These are phyloP conservation scores for Mycena kentingensis DNA, from an alignment of 768 basidiomycete species.

Conservation along the genomic window DNA sequence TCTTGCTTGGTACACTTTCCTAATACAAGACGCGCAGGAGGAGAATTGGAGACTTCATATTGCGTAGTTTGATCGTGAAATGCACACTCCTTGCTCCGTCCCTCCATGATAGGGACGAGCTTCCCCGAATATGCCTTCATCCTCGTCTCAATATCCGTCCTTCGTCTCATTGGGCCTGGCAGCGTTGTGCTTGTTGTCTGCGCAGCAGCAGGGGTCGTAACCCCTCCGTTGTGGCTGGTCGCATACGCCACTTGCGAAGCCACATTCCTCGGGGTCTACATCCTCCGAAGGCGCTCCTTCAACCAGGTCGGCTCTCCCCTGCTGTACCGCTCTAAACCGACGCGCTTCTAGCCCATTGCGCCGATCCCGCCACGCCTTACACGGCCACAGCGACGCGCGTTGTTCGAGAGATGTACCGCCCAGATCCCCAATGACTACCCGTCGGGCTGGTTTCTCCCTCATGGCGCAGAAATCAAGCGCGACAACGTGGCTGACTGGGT, in stretches of 20 bases:
- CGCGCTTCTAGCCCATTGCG: constrained; percentile 31
- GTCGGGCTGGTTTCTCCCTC: constrained; percentile 56
- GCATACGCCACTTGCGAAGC: constrained; percentile 45
- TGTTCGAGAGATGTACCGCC: constrained; percentile 52
- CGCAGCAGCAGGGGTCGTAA: constrained; percentile 29
- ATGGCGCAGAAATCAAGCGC: constrained; percentile 35
- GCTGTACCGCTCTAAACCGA: background rate
- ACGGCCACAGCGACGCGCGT: constrained; percentile 43
- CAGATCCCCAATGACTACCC: constrained; percentile 31
- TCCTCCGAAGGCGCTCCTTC: constrained; percentile 42
- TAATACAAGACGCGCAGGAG: constrained; percentile 72
- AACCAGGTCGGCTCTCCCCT: constrained; percentile 47
- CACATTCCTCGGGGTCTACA: constrained; percentile 51
- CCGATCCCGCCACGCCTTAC: constrained; percentile 38
- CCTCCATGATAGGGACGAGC: constrained; percentile 48
- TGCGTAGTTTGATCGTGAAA: constrained; percentile 17
- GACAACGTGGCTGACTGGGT: constrained; percentile 62
- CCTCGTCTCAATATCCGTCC: constrained; percentile 41
- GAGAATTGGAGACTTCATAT: constrained; percentile 60
- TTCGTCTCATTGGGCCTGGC: constrained; percentile 53
- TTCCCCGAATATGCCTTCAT: constrained; percentile 58
- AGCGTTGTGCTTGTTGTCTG: constrained; percentile 40
- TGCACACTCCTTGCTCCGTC: background rate
- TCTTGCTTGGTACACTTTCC: constrained; percentile 82
- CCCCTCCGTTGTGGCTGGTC: constrained; percentile 31